These are phyloP conservation scores for Aureobasidium vineae DNA, from an alignment of 2,329 filamentous ascomycete species.

Conservation along the genomic window DNA sequence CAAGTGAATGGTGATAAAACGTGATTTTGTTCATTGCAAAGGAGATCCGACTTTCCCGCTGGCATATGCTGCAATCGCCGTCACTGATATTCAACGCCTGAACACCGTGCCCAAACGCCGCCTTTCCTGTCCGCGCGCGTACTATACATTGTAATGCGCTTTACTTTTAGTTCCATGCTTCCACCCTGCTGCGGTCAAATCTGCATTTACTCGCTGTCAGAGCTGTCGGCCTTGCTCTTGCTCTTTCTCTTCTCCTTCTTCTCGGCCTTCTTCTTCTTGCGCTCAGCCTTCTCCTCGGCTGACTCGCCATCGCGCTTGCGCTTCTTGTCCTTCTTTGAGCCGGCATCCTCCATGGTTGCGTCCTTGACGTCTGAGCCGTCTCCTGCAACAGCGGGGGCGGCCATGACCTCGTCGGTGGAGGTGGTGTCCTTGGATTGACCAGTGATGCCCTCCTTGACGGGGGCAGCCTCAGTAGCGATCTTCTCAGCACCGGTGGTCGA, in stretches of 20 bases:
- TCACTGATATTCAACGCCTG: constrained; percentile 27
- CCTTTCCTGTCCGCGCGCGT: constrained; percentile 22
- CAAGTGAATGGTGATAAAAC: constrained; percentile 18
- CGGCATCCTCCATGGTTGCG: constrained; percentile 30
- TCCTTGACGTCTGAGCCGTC: constrained; percentile 29
- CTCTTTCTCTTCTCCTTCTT: constrained; percentile 73
- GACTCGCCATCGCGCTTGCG: constrained; percentile 49
- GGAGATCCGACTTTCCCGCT: constrained; percentile 24
- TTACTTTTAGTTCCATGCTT: not conserved
- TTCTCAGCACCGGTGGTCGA: constrained; percentile 33
- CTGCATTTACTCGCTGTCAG: constrained; percentile 43
- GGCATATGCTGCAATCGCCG: constrained; percentile 26
- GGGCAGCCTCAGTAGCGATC: constrained; percentile 38
- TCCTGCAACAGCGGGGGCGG: constrained; percentile 40
- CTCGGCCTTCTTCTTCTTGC: constrained; percentile 71
- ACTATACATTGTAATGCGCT: constrained; percentile 27
- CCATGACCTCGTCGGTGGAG: constrained; percentile 42
- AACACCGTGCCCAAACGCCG: constrained; percentile 28
- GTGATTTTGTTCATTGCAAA: constrained; percentile 26
- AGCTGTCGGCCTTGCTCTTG: constrained; percentile 41
- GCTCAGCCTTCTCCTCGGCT: constrained; percentile 49
- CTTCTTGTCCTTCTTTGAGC: constrained; percentile 50
- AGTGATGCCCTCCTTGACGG: constrained; percentile 39
- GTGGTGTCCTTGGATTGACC: constrained; percentile 43
- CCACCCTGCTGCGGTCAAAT: not conserved